A percentile compares a stretch with the other conserved stretches of the same genome.
Conservation (phyloP, 140 eudicot genomes). For the Bidens hawaiensis region DNA sequence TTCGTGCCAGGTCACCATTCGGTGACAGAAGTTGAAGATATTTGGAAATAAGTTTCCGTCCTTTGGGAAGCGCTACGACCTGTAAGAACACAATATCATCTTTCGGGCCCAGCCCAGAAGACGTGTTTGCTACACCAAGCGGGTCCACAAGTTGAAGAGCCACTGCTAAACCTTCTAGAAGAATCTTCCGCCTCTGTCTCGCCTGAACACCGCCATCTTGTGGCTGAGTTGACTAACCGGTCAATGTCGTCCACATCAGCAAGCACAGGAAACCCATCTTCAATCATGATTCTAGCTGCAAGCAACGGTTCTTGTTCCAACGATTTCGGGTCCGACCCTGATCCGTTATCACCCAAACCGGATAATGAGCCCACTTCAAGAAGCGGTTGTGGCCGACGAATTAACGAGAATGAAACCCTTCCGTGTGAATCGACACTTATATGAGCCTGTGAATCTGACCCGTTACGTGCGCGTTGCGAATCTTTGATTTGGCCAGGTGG, state of each 20-base stretch:
- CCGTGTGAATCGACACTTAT: slow-evolving; percentile 73
- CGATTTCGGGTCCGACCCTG: slow-evolving; percentile 55
- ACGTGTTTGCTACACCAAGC: slow-evolving; percentile 52
- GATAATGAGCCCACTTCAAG: slow-evolving; percentile 64
- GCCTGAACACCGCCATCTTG: slow-evolving; percentile 86
- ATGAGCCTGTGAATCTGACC: slow-evolving; percentile 71
- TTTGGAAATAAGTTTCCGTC: slow-evolving; percentile 74
- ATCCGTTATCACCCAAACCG: slow-evolving; percentile 47
- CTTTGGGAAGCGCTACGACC: slow-evolving; percentile 74
- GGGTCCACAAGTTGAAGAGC: slow-evolving; percentile 97
- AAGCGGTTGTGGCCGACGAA: slow-evolving; percentile 80
- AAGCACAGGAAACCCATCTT: slow-evolving; percentile 71
- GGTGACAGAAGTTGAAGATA: slow-evolving; percentile 69
- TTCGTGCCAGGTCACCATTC: slow-evolving; percentile 72
- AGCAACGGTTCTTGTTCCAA: slow-evolving; percentile 93
- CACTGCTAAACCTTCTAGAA: slow-evolving; percentile 77
- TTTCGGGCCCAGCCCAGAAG: slow-evolving; percentile 56
- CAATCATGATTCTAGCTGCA: slow-evolving; percentile 88
- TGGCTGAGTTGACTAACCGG: slow-evolving; percentile 67
- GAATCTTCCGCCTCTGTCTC: slow-evolving; percentile 65
- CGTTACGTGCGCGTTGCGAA: slow-evolving; percentile 53
- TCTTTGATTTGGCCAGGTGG: slow-evolving; percentile 71
- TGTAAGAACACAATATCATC: slow-evolving; percentile 85
- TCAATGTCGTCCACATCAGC: slow-evolving; percentile 91
- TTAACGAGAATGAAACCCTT: slow-evolving; percentile 65